A percentile compares a stretch with the other conserved stretches of the same genome.
phyloP scores from a whole-genome alignment of 352 stramenopile species.

The Globisporangium camurandrum region DNA sequence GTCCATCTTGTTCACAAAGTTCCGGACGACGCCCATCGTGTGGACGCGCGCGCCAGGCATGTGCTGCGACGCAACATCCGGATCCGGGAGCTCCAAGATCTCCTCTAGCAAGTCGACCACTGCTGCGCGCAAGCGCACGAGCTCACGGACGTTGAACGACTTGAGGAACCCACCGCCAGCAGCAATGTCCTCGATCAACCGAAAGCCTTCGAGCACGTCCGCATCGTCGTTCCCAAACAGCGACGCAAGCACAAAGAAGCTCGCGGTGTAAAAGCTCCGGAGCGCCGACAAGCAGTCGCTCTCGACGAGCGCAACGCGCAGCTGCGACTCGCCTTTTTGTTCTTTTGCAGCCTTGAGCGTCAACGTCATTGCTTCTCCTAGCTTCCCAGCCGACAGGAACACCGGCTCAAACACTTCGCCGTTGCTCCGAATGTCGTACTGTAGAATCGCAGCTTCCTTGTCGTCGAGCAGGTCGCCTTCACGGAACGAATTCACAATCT shows the following conservation, averaged over 20 bases:
- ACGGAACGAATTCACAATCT: conserved; percentile 73
- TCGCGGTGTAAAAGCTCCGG: conserved; percentile 70
- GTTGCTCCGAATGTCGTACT: conserved; percentile 66
- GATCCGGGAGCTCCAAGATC: conserved; percentile 64
- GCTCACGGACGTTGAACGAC: conserved; percentile 48
- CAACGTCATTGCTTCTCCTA: conserved; percentile 54
- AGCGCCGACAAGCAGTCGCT: conserved; percentile 63
- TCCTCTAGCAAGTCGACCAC: conserved; percentile 72
- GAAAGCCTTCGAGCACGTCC: conserved; percentile 52
- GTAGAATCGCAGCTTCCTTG: conserved; percentile 62
- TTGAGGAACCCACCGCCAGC: conserved; percentile 53
- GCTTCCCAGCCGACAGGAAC: conserved; percentile 68
- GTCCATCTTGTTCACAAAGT: conserved; percentile 74
- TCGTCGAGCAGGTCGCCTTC: conserved; percentile 67
- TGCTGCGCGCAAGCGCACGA: conserved; percentile 39
- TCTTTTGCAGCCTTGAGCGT: conserved; percentile 55
- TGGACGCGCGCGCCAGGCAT: conserved; percentile 47
- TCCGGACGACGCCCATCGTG: conserved; percentile 64
- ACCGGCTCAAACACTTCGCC: conserved; percentile 75
- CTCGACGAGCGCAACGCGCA: conserved; percentile 58
- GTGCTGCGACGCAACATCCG: conserved; percentile 41
- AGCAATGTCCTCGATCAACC: conserved; percentile 58
- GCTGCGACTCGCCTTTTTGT: conserved; percentile 57
- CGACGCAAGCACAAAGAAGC: conserved; percentile 65
- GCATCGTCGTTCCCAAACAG: conserved; percentile 57